Conservation (phyloP, 192 early-diverging fungal species). For the Podila verticillata region DNA sequence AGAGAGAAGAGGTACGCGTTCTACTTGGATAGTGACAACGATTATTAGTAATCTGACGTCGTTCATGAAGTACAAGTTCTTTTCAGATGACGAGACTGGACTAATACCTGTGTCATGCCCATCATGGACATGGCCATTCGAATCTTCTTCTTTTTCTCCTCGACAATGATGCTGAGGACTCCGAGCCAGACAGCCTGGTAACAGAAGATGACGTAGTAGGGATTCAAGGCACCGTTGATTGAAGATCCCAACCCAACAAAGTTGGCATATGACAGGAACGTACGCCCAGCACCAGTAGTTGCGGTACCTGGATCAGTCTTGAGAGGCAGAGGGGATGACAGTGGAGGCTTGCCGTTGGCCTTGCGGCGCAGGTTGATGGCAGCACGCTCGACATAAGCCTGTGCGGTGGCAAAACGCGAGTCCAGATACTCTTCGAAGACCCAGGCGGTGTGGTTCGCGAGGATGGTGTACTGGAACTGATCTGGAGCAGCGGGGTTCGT, state of each 20-base stretch:
- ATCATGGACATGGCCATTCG: slow-evolving; percentile 47
- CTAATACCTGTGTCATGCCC: slow-evolving; percentile 27
- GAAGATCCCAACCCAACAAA: slow-evolving; percentile 36
- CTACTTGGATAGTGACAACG: neutral
- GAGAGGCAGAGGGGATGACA: slow-evolving; percentile 46
- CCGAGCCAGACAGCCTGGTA: slow-evolving; percentile 52
- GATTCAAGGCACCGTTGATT: slow-evolving; percentile 35
- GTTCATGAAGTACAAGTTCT: neutral
- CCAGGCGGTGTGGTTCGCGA: slow-evolving; percentile 48
- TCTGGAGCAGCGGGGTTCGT: slow-evolving; percentile 4
- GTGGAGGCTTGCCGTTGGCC: slow-evolving; percentile 24
- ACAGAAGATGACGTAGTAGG: slow-evolving; percentile 52
- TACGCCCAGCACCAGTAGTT: slow-evolving; percentile 20
- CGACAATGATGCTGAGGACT: slow-evolving; percentile 38
- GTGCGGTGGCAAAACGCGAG: slow-evolving; percentile 50
- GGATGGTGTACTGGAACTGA: slow-evolving; percentile 38
- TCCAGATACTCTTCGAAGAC: slow-evolving; percentile 13
- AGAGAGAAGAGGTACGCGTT: slow-evolving; percentile 31
- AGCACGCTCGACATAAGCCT: slow-evolving; percentile 54
- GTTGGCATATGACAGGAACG: slow-evolving; percentile 44
- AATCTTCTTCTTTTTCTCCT: slow-evolving; percentile 48
- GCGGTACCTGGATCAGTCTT: slow-evolving; percentile 20
- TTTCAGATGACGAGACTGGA: neutral
- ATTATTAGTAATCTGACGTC: neutral
- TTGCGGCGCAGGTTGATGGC: slow-evolving; percentile 52